phyloP scores from a whole-genome alignment of 2,329 filamentous ascomycete species.

The Helotiales sp. region DNA sequence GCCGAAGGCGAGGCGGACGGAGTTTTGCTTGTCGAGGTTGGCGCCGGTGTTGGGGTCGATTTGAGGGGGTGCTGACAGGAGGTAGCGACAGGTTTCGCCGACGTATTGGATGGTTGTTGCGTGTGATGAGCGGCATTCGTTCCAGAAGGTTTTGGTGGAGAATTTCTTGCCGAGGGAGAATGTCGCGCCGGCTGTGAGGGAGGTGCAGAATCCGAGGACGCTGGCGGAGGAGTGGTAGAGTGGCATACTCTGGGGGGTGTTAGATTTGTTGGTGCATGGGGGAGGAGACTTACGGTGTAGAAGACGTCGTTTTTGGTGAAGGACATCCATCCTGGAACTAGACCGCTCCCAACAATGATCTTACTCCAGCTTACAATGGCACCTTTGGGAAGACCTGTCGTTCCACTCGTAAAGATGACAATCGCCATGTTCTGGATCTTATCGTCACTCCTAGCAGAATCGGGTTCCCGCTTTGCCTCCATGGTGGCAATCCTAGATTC shows the following conservation, averaged over 20 bases:
- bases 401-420: slow-evolving; percentile 86
- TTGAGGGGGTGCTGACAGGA: slow-evolving; percentile 69
- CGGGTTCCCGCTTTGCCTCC: slow-evolving; percentile 60
- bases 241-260: slow-evolving; percentile 72
- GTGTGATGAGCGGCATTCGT: slow-evolving; percentile 70
- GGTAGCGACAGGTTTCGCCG: slow-evolving; percentile 84
- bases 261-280: background rate
- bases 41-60: slow-evolving; percentile 67
- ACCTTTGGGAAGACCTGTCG: slow-evolving; percentile 82
- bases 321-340: slow-evolving; percentile 60
- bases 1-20: slow-evolving; percentile 76
- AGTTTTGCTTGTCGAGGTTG: slow-evolving; percentile 73
- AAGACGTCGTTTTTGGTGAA: slow-evolving; percentile 69
- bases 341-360: slow-evolving; percentile 56
- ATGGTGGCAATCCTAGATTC: slow-evolving; percentile 59
- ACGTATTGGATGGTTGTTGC: slow-evolving; percentile 87
- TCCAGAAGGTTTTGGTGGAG: slow-evolving; percentile 77
- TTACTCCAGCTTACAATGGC: slow-evolving; percentile 79
- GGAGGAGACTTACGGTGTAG: slow-evolving; percentile 66
- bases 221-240: slow-evolving; percentile 84
- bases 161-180: slow-evolving; percentile 78
- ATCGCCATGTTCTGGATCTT: slow-evolving; percentile 63
- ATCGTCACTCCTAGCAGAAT: slow-evolving; percentile 59
- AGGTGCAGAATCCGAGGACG: slow-evolving; percentile 69
- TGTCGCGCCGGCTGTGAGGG: slow-evolving; percentile 65